Evolutionary conservation across 257 asterid genomes (phyloP).

Genomic region (Mentha longifolia): DNA sequence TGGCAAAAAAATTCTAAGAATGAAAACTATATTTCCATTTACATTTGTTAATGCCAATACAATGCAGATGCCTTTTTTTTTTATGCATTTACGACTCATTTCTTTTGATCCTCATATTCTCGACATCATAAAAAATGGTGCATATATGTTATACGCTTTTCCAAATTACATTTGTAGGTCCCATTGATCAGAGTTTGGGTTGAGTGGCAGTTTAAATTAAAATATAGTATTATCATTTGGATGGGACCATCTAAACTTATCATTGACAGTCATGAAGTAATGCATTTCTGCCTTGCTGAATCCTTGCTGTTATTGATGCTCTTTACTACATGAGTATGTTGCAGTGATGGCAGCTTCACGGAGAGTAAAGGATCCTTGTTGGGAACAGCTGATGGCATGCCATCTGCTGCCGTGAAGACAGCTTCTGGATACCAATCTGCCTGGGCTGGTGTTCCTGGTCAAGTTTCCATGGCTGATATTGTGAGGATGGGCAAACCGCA

Average conservation of each 20-base stretch:
- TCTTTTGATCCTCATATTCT: background rate
- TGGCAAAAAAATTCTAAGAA: background rate
- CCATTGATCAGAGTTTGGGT: background rate
- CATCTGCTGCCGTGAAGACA: conserved; percentile 50
- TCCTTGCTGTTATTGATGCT: conserved; percentile 26
- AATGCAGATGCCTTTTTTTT: background rate
- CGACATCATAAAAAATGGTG: background rate
- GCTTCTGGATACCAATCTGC: conserved; percentile 62
- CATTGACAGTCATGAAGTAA: background rate
- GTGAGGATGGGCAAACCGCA: conserved; percentile 93
- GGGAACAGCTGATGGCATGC: conserved; percentile 46
- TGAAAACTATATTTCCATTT: background rate
- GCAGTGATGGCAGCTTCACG: conserved; percentile 55
- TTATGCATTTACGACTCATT: background rate
- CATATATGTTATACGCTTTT: background rate
- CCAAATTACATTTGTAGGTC: background rate
- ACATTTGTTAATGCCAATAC: background rate
- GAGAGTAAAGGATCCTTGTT: conserved; percentile 50
- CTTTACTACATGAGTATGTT: conserved; percentile 28
- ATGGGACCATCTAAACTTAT: background rate
- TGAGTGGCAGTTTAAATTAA: background rate
- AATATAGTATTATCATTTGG: background rate
- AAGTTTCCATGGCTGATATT: conserved; percentile 84
- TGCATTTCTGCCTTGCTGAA: background rate
- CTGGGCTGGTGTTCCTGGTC: conserved; percentile 53